Evolutionary conservation across 2,329 filamentous ascomycete genomes (phyloP).

Genomic region (Ampelomyces quisqualis): DNA sequence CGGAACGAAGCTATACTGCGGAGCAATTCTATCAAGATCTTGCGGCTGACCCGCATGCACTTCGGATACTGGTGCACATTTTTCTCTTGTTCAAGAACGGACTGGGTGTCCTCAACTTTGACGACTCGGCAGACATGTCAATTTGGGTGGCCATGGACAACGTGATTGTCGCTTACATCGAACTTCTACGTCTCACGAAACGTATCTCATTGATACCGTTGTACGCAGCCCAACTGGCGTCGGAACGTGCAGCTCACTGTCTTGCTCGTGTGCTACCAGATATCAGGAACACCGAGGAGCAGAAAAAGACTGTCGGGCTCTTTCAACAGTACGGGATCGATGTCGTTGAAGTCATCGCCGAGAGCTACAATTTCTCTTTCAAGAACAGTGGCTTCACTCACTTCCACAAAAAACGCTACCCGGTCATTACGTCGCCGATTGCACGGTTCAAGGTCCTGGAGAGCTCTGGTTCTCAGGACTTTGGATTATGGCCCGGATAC

Average conservation of each 20-base stretch:
- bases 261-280: slow-evolving; percentile 76
- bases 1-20: slow-evolving; percentile 21
- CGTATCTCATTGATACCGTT: slow-evolving; percentile 79
- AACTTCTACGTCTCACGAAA: slow-evolving; percentile 69
- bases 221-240: slow-evolving; percentile 78
- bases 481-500: slow-evolving; percentile 56
- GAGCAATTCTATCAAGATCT: slow-evolving; percentile 36
- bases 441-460: slow-evolving; percentile 52
- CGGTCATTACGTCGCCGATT: slow-evolving; percentile 31
- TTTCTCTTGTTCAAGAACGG: slow-evolving; percentile 63
- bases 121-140: slow-evolving; percentile 14
- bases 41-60: slow-evolving; percentile 45
- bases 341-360: slow-evolving; percentile 69
- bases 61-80: slow-evolving; percentile 54
- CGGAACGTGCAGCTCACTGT: slow-evolving; percentile 65
- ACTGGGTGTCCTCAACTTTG: slow-evolving; percentile 29
- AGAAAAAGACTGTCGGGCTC: slow-evolving; percentile 68
- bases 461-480: slow-evolving; percentile 43
- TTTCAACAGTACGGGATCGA: slow-evolving; percentile 76
- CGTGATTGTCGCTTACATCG: slow-evolving; percentile 78
- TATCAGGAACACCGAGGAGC: slow-evolving; percentile 65
- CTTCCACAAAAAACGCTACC: slow-evolving; percentile 16
- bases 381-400: slow-evolving; percentile 30
- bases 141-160: slow-evolving; percentile 60
- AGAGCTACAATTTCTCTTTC: slow-evolving; percentile 57